Evolutionary conservation across 176 grass and related monocot species (phyloP), one percentile per base, ranked within the genome.

Genomic region (Triticum dicoccoides): DNA sequence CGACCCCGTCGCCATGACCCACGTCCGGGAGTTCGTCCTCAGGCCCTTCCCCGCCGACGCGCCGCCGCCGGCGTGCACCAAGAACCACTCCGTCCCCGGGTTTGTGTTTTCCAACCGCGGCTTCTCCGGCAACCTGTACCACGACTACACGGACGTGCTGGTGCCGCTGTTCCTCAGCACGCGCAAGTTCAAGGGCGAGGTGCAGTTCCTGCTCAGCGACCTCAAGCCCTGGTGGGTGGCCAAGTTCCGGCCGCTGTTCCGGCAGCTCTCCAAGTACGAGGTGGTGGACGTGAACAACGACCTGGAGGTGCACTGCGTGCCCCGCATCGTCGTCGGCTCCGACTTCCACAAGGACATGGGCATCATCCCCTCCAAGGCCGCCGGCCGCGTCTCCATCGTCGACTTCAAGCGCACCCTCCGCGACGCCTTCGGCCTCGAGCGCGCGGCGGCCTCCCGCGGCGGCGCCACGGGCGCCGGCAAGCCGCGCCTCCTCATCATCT

Each of bases 341-440:
- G 93, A 91, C 72, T 98, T 93, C 76, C 95, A 98, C 83, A 98
- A 93, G 89, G 95, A 98, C 79, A 90, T 98, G 66, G 95, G 93
- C 82, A 83, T 98, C 18, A 58, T 87, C 80, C 76, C 93, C 0
- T 21, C 84, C 11, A 84, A 78, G 58, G 76, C 93, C 0, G 86
- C 89, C 23, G 82, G 75, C 0, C 86, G 83, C 67, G 86, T 91
- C 90, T 94, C 93, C 1, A 56, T 84, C 3, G 90, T 83, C 0
- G 93, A 98, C 82, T 98, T 96, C 90, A 95, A 92, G 86, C 82
- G 80, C 84, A 61, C 73, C 68, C 93, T 98, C 27, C 90, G 93
- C 35, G 27, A 23, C 3, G 96, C 96, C 3, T 98, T 95, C 87
- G 90, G 88, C 4, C 87, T 98, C 35, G 90, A 89, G 51, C 85